Base-by-base conservation (phyloP, 1,284 basidiomycete genomes). In the Leccinum solheimii region DNA sequence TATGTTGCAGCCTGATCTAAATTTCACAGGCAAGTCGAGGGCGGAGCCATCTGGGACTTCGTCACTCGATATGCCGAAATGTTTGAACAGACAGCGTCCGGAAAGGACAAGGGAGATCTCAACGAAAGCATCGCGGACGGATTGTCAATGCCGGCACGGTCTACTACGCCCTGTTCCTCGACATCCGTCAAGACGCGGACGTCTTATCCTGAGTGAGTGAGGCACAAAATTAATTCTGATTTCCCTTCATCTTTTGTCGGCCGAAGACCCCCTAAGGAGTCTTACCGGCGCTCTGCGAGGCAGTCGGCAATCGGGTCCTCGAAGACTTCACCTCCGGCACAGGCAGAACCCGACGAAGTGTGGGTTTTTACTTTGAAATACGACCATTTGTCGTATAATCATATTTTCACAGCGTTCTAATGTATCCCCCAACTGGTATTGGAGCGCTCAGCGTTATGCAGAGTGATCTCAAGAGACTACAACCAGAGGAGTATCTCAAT, bases 401-500 rank as follows among this genome's bases (percentile, higher is more conserved):
- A 45, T 50, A 50, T 49, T 13, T 48, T 36, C 56, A 36, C 62
- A 94, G 92, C 7, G 83, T 95, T 36, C 78, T 95, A 50, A 83
- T 87, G 14, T 95, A 90, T 70, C 94, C 94, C 14, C 82, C 82
- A 23, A 78, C 79, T 16, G 85, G 86, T 1, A 82, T 85, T 7
- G 88, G 91, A 2, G 89, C 89, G 5, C 83, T 96, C 32, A 89
- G 87, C 65, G 84, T 97, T 69, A 94, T 87, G 16, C 82, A 83
- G 48, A 88, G 86, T n/a, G 95, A 97, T 68, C 73, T 88, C 21
- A 81, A 80, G 58, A 86, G 95, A 9, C 76, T 97, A 30, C 77
- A 85, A 53, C 87, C 87, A 1, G 85, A 85, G 26, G 92, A 96
- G 72, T 98, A 90, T 72, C 80, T 99, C 54, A 99, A 99, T 73